Base-by-base conservation (phyloP, 2,329 filamentous ascomycete genomes). In the Paraphoma sp. region DNA sequence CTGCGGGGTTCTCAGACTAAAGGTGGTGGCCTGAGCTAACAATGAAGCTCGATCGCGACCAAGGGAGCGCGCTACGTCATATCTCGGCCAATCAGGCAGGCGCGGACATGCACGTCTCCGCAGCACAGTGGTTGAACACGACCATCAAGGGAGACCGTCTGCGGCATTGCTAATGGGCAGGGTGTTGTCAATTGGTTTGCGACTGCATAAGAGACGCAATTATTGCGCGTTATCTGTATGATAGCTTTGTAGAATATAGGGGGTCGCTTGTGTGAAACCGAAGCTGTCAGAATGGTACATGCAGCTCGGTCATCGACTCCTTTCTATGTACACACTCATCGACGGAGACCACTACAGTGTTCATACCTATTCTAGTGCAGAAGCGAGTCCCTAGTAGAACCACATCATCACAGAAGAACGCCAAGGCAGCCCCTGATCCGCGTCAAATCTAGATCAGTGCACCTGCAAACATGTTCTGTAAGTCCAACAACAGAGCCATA, bases 391-490 rank as follows among this genome's bases (percentile, higher is more conserved):
- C 23, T 23, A 23, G 23, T 23, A 23, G 23, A 23, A 23, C 23
- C 23, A 23, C 5, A 23, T 23, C 23, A 23, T 23, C 23, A 5
- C 23, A 23, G 23, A 23, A 2, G 23, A 23, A 23, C 23, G 23
- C 23, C 23, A 23, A 23, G 23, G 23, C 23, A 23, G 23, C 23
- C 23, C 23, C 23, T 23, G 23, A 23, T 23, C 23, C 2, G 23
- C 23, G 5, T 10, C 10, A 36, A 14, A 36, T 6, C 10, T 14
- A 36, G 10, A 36, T 4, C 33, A 14, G 10, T 14, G 23, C 23
- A 33, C 41, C 36, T 5, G 1, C 30, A 18, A 53, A 23, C 60
- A 74, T 75, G 72, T 72, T 72, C 44, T 73, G 72, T 74, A 70
- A 42, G 67, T 41, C 8, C 18, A 8, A 12, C 30, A 44, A 14